Conservation (phyloP, 2,329 filamentous ascomycete species). For the Stagonosporopsis vannaccii region DNA sequence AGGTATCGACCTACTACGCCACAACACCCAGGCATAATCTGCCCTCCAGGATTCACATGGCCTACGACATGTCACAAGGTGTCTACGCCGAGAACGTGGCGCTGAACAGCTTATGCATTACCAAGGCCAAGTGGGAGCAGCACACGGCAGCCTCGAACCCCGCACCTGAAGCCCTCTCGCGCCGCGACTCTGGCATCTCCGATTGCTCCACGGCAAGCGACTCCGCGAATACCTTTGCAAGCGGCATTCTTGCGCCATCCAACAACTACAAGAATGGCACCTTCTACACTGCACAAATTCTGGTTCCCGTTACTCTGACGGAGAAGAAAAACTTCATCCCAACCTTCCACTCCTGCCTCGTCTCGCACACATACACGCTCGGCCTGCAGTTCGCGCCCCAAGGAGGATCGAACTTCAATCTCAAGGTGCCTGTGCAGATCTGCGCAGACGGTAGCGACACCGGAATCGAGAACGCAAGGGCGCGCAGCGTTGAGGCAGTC, state of each 20-base stretch:
- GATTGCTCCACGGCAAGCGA: conserved; percentile 39
- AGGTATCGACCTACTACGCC: conserved; percentile 65
- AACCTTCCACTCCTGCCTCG: conserved; percentile 73
- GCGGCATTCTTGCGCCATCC: conserved; percentile 45
- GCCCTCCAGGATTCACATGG: conserved; percentile 53
- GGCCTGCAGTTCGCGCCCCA: conserved; percentile 63
- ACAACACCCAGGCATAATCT: conserved; percentile 59
- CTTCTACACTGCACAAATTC: conserved; percentile 69
- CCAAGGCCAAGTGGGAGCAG: conserved; percentile 64
- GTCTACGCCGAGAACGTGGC: conserved; percentile 61
- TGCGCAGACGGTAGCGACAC: conserved; percentile 48
- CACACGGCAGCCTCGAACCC: conserved; percentile 50
- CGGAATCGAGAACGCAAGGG: conserved; percentile 43
- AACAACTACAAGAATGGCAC: conserved; percentile 51
- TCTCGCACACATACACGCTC: conserved; percentile 69
- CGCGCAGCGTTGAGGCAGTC: conserved; percentile 37
- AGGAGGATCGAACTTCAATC: conserved; percentile 43
- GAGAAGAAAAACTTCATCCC: conserved; percentile 68
- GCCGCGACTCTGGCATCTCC: conserved; percentile 54
- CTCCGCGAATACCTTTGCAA: conserved; percentile 27
- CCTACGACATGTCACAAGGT: conserved; percentile 59
- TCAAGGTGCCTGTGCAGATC: conserved; percentile 58
- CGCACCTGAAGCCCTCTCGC: conserved; percentile 28
- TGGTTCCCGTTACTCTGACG: conserved; percentile 70
- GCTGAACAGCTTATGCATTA: conserved; percentile 64